A percentile compares a stretch with the other conserved stretches of the same genome.
Evolutionary conservation across 768 basidiomycete genomes (phyloP).

Genomic region (Suillus clintonianus): DNA sequence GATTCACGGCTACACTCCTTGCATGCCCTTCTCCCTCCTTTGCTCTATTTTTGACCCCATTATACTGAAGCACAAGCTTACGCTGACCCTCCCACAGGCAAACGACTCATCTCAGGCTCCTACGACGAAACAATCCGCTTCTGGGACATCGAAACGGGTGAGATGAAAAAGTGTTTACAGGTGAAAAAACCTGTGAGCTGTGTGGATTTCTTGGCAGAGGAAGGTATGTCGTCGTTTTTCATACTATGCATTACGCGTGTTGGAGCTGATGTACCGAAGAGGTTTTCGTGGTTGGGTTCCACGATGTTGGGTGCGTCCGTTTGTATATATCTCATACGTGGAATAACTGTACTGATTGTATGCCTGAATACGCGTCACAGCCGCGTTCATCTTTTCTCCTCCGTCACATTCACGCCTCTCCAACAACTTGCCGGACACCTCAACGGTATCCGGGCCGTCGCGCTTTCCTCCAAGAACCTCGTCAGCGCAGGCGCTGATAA

Average conservation of each 20-base stretch:
- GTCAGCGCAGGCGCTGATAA: constrained; percentile 81
- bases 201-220: constrained; percentile 81
- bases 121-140: constrained; percentile 93
- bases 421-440: constrained; percentile 85
- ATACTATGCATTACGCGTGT: neutral
- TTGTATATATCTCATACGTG: neutral
- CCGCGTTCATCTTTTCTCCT: constrained; percentile 87
- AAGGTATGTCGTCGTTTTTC: constrained; percentile 48
- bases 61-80: neutral
- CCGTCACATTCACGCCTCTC: constrained; percentile 78
- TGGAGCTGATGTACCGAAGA: constrained; percentile 42
- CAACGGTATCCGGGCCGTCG: constrained; percentile 89
- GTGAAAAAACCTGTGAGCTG: constrained; percentile 92
- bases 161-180: constrained; percentile 71
- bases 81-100: constrained; percentile 40
- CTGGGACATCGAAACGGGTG: constrained; percentile 78
- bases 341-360: neutral
- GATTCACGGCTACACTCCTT: neutral
- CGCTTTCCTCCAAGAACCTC: constrained; percentile 80
- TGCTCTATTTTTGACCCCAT: neutral
- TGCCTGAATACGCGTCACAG: constrained; percentile 35
- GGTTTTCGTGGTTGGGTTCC: constrained; percentile 91
- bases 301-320: constrained; percentile 77
- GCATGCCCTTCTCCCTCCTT: neutral
- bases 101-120: constrained; percentile 83